Base-by-base conservation (phyloP, 2,329 filamentous ascomycete genomes). In the Septoria linicola region DNA sequence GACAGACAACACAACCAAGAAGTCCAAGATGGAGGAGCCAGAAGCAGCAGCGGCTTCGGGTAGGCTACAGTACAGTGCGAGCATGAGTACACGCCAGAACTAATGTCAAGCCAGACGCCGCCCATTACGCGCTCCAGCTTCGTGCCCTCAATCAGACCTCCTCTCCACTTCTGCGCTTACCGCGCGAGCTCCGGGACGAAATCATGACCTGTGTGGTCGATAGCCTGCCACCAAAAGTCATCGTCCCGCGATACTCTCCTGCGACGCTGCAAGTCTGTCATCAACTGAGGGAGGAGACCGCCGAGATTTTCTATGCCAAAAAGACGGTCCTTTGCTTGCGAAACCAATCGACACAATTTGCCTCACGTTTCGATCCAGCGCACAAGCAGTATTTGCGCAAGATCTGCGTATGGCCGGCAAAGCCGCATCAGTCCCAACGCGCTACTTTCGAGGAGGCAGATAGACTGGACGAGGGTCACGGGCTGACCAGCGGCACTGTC, bases 141-240 rank as follows among this genome's bases (percentile, higher is more conserved):
- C 13, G 19, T 19, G 30, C 17, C 16, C 14, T 35, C 25, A 17
- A 50, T 5, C 39, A 43, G 7, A 19, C 14, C n/a, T 34, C 16
- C 4, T 34, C 49, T 2, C 49, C 41, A 8, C 31, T 52, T 20
- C 42, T 52, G 20, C 49, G 37, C 16, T 36, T 52, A 3, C 49
- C 49, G 8, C 25, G 49, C 31, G 49, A 52, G 27, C 42, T 53
- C n/a, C 50, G 44, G 10, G 50, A 48, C 14, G 16, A 47, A 19
- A 53, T 53, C 31, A 21, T 53, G 1, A 23, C 8, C 6, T 23
- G 34, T 11, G 23, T 34, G 5, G 14, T 27, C 27, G 27, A 42
- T 20, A 16, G 8, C 16, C 27, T 30, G 8, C 43, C 43, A 14
- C 43, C 50, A 40, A 35, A 27, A 11, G 25, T 41, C 8, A 23